Base-by-base conservation (phyloP, 345 rosid genomes). In the Eucalyptus cloeziana region DNA sequence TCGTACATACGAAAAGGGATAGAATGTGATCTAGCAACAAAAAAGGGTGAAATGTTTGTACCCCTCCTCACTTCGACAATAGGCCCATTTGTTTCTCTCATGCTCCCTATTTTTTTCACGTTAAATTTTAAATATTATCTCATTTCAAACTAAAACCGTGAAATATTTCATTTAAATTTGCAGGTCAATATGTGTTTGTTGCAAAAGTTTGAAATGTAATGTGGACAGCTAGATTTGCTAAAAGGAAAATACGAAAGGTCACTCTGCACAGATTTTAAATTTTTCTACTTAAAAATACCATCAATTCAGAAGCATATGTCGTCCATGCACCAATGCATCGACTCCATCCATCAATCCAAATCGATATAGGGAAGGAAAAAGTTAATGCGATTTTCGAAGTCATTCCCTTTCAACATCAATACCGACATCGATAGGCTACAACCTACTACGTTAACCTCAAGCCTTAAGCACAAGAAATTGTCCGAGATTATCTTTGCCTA, bases 371-470 rank as follows among this genome's bases (percentile, higher is more conserved):
- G 1, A 3, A 5, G 27, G 22, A 67, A 67, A 67, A 31, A 7
- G 76, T 67, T 10, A n/a, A n/a, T 15, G 1, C 0, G 37, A 5
- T 4, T 67, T 15, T 15, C 10, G 5, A 31, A 67, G 15, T 8
- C 1, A 33, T 16, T 10, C 24, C 1, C 4, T 3, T 52, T 52
- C 21, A 52, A 19, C 10, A 52, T 52, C 21, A 52, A 52, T 52
- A 21, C 5, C 0, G 25, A 8, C 1, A 21, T 52, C 5, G 10
- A 52, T 1, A 3, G 21, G 10, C 21, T 24, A 52, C 8, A 2
- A 8, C 5, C 21, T 52, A 52, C 2, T 8, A 52, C 25, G 4
- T 3, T 52, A 52, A 52, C 10, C 5, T 52, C 10, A 2, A 2
- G 25, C 7, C 58, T 19, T 3, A 19, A 60, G 0, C 4, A 27